phyloP scores from a whole-genome alignment of 345 rosid genomes.

The Durio zibethinus region DNA sequence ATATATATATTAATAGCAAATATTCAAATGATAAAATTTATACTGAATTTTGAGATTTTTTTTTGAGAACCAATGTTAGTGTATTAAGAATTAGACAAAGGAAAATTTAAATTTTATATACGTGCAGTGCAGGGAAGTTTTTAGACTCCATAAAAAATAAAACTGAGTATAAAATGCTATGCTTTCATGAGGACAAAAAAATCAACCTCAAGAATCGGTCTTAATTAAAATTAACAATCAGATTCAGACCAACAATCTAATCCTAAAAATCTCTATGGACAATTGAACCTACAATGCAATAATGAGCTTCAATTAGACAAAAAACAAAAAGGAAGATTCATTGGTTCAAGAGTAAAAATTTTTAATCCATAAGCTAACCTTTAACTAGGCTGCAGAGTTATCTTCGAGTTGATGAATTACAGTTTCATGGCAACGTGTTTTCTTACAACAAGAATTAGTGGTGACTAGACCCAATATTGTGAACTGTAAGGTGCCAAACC shows the following conservation, averaged over 20 bases:
- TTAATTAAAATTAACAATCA: neutral
- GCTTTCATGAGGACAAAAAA: neutral
- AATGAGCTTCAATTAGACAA: constrained; percentile 1
- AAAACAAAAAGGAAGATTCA: neutral
- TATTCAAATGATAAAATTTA: too few relatives aligned
- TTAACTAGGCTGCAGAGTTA: neutral
- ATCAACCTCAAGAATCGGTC: neutral
- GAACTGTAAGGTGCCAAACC: neutral
- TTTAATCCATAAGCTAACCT: neutral
- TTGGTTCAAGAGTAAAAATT: neutral
- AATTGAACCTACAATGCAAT: neutral
- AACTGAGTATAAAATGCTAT: too few relatives aligned
- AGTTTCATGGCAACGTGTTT: neutral
- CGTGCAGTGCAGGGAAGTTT: too few relatives aligned
- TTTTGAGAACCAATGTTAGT: too few relatives aligned
- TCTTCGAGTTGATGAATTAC: neutral
- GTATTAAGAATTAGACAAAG: too few relatives aligned
- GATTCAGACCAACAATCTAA: neutral
- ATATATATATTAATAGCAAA: too few relatives aligned
- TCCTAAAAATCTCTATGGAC: neutral
- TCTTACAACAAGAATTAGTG: constrained; percentile 13
- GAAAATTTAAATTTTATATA: too few relatives aligned
- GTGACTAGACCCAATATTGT: constrained; percentile 1
- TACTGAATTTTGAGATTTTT: too few relatives aligned
- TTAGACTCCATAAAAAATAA: too few relatives aligned